Evolutionary conservation across 495 filamentous ascomycete genomes (phyloP), one percentile per base, ranked within the genome.

Genomic region (Xylaria scruposa): DNA sequence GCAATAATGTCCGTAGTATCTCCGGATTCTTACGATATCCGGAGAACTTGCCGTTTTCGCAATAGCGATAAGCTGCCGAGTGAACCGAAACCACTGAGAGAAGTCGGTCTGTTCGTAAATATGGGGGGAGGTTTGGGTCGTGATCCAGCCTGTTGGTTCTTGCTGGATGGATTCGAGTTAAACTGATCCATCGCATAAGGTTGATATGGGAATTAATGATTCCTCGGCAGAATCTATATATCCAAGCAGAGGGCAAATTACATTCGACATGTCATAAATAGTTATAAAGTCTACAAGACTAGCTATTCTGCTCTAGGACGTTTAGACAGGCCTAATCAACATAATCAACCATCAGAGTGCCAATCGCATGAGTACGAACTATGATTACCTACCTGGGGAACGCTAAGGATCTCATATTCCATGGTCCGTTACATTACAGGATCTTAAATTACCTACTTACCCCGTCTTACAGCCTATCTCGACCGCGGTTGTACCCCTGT

Each of bases 371-470:
- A 40, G 33, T 26, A 29, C 19, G n/a, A 63, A 63, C 60, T 44
- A 26, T 24, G 38, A 63, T 63, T 63, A 63, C 60, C 38, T 38
- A 38, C 17, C 2, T 47, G 17, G 12, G 38, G 12, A 13, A 12
- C 36, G 36, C 36, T 42, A 42, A 42, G 13, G 24, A 26, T 54
- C 51, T 54, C 51, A 54, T 15, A 54, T 36, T 60, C 31, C 15
- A 60, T 31, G 31, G 31, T 60, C 33, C 58, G 58, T 60, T 60
- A 60, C 58, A n/a, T 36, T 60, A 60, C 33, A 38, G 58, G 58
- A 60, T 60, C 58, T 60, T 21, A 33, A 33, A 31, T 59, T 59
- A 19, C 15, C 54, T 59, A n/a, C 58, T 60, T 60, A 60, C 58
- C 33, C 58, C 58, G 33, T 60, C 33, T 60, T 60, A 36, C 58